phyloP scores from a whole-genome alignment of 192 early-diverging fungal genomes.

The Paraglomus occultum region DNA sequence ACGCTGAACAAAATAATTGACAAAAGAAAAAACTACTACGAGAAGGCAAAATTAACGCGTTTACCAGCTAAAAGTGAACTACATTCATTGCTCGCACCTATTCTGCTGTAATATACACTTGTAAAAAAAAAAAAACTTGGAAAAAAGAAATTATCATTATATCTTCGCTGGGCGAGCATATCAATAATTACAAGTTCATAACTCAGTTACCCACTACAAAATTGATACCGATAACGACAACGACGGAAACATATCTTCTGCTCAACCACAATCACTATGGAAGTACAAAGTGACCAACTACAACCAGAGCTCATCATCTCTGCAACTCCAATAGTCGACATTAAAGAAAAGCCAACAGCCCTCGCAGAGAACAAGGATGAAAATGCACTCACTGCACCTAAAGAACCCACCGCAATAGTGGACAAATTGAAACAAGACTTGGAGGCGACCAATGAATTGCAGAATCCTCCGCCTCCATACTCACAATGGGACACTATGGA shows the following conservation, averaged over 20 bases:
- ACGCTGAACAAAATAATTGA: constrained; percentile 8
- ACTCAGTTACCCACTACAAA: not conserved
- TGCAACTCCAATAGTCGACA: not conserved
- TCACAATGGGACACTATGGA: constrained; percentile 24
- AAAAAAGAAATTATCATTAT: not conserved
- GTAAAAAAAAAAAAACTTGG: not conserved
- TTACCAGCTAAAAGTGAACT: not conserved
- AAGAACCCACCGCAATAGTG: not conserved
- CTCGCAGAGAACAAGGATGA: not conserved
- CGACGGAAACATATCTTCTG: not conserved
- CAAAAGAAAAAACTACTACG: not conserved
- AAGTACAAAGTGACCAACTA: too few relatives aligned
- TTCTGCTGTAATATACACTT: not conserved
- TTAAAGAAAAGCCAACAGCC: not conserved
- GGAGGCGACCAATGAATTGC: not conserved
- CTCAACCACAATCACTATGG: too few relatives aligned
- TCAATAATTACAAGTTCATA: not conserved
- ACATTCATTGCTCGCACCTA: not conserved
- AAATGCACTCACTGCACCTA: not conserved
- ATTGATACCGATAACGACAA: constrained; percentile 1
- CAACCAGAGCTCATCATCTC: not conserved
- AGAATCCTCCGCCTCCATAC: constrained; percentile 20
- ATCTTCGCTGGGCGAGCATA: constrained; percentile 14
- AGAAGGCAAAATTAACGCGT: not conserved
- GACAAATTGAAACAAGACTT: constrained; percentile 14